Evolutionary conservation across 2,329 filamentous ascomycete genomes (phyloP).

Genomic region (Microdochium paspali): DNA sequence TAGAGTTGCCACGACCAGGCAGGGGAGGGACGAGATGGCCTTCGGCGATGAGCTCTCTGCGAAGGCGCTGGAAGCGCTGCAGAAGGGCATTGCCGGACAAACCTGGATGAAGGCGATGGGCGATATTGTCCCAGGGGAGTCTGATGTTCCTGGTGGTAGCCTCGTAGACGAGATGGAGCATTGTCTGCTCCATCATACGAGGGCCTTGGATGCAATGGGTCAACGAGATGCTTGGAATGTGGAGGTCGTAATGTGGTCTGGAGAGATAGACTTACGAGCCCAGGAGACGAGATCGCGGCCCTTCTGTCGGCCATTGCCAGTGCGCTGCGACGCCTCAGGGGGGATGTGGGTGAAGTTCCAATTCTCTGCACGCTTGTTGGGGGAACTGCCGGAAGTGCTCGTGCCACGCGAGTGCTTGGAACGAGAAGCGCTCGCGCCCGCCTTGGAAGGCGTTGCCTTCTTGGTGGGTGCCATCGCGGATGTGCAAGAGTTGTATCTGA

Average conservation of each 20-base stretch:
- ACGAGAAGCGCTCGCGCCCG: neutral
- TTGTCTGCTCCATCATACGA: constrained; percentile 34
- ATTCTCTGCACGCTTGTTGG: neutral
- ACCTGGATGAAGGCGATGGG: constrained; percentile 30
- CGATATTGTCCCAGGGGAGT: constrained; percentile 28
- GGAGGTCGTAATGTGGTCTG: no score
- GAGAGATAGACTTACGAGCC: constrained; percentile 25
- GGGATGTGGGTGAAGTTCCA: constrained; percentile 8
- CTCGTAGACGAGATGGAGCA: constrained; percentile 31
- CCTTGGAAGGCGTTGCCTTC: neutral
- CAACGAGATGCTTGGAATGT: no score
- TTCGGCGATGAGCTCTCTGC: constrained; percentile 22
- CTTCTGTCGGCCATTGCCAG: constrained; percentile 17
- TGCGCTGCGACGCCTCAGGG: constrained; percentile 4
- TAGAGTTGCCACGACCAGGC: constrained; percentile 6
- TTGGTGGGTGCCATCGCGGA: neutral
- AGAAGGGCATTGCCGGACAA: constrained; percentile 26
- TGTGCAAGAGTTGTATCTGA: neutral
- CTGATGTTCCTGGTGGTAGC: constrained; percentile 18
- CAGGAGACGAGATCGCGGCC: constrained; percentile 31
- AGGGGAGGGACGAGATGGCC: constrained; percentile 32
- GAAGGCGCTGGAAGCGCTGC: constrained; percentile 26
- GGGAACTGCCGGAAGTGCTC: neutral
- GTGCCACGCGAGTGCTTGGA: neutral
- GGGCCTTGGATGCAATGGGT: no score